These are phyloP conservation scores for Pulveroboletus sp. DNA, from an alignment of 768 basidiomycete species.

Conservation along the genomic window DNA sequence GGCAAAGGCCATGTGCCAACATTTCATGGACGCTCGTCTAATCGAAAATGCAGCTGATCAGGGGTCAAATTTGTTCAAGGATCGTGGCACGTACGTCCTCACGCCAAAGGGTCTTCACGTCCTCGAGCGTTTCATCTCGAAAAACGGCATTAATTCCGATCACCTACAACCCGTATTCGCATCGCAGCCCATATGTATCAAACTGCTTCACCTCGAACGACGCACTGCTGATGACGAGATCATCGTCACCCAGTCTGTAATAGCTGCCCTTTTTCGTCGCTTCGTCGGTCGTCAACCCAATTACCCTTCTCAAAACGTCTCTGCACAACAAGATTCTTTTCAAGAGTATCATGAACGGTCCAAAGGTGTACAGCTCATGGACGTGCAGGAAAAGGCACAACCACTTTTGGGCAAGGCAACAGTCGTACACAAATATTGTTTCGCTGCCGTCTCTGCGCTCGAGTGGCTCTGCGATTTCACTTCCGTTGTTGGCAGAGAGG, in stretches of 20 bases:
- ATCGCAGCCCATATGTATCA: conserved; percentile 94
- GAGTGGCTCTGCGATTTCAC: conserved; percentile 99
- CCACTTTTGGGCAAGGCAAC: conserved; percentile 48
- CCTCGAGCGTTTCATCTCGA: conserved; percentile 98
- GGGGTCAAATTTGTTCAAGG: conserved; percentile 88
- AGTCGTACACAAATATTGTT: conserved; percentile 63
- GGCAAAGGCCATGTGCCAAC: conserved; percentile 99
- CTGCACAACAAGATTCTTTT: conserved; percentile 55
- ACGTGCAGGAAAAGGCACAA: conserved; percentile 65
- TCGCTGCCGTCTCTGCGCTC: conserved; percentile 81
- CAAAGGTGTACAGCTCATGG: conserved; percentile 68
- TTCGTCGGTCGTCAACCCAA: conserved; percentile 90
- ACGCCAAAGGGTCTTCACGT: conserved; percentile 99
- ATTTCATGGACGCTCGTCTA: conserved; percentile 98
- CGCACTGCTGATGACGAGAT: conserved; percentile 94
- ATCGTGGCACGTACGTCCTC: conserved; percentile 92
- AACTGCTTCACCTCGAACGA: conserved; percentile 94
- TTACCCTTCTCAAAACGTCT: conserved; percentile 49
- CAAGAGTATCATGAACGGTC: conserved; percentile 77
- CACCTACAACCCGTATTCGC: conserved; percentile 87
- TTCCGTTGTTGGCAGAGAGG: conserved; percentile 92
- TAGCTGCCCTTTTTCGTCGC: conserved; percentile 94
- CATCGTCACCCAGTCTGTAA: conserved; percentile 89
- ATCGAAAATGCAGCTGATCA: conserved; percentile 97
- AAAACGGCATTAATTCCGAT: conserved; percentile 97